Evolutionary conservation across 805 yeast genomes (phyloP).

Genomic region (Groenewaldozyma salmanticensis): DNA sequence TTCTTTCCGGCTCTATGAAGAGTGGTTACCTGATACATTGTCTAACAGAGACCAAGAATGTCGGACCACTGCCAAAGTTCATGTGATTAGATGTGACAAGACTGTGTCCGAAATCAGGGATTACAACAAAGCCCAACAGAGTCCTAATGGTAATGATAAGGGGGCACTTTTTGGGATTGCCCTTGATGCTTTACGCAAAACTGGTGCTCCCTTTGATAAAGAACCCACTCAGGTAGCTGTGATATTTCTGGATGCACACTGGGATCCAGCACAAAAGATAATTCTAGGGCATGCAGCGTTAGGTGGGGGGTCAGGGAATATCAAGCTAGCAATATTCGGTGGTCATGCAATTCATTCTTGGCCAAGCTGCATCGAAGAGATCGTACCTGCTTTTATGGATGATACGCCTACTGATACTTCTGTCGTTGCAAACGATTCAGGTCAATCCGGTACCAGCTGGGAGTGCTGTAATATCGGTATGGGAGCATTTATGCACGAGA

Average conservation of each 20-base stretch:
- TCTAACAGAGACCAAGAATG: conserved; percentile 34
- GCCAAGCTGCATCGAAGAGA: conserved; percentile 74
- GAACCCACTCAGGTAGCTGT: conserved; percentile 53
- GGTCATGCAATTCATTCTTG: conserved; percentile 86
- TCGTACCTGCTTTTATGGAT: conserved; percentile 63
- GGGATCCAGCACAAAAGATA: conserved; percentile 51
- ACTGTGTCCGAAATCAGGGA: conserved; percentile 66
- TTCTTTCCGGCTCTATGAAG: conserved; percentile 67
- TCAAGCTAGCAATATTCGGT: conserved; percentile 84
- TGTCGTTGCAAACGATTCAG: conserved; percentile 86
- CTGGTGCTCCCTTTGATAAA: conserved; percentile 45
- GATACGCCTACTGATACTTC: conserved; percentile 47
- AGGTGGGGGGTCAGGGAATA: conserved; percentile 71
- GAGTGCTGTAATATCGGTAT: conserved; percentile 76
- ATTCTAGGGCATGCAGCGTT: conserved; percentile 86
- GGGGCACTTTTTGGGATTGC: conserved; percentile 79
- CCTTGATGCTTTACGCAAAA: conserved; percentile 51
- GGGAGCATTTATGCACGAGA: conserved; percentile 94
- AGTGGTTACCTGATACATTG: conserved; percentile 43
- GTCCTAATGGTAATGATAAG: conserved; percentile 54
- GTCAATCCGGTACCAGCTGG: conserved; percentile 82
- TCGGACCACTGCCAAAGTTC: conserved; percentile 66
- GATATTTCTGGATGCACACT: conserved; percentile 73
- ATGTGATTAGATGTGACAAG: conserved; percentile 56
- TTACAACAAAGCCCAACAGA: conserved; percentile 81